Conservation (phyloP, 2,329 filamentous ascomycete genomes). For the Alternaria sp. region DNA sequence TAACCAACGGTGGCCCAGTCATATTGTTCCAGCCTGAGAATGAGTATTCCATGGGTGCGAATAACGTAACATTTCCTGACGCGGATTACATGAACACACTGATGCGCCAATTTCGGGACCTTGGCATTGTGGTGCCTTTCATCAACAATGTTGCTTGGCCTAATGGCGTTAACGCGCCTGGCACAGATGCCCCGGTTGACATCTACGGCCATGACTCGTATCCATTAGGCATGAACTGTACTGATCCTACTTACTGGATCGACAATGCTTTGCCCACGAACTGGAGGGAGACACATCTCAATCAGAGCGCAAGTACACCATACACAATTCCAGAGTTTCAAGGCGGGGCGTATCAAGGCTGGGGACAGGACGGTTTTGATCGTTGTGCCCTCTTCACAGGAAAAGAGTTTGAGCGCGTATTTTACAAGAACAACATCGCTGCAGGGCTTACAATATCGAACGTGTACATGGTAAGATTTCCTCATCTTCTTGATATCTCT, state of each 20-base stretch:
- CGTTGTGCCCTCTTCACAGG: slow-evolving; percentile 71
- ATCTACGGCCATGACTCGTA: slow-evolving; percentile 72
- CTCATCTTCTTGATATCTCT: not conserved
- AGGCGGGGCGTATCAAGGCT: slow-evolving; percentile 74
- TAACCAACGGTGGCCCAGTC: slow-evolving; percentile 80
- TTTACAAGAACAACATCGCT: slow-evolving; percentile 77
- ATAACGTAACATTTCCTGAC: slow-evolving; percentile 65
- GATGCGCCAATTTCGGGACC: slow-evolving; percentile 69
- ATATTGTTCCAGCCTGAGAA: slow-evolving; percentile 82
- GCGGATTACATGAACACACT: slow-evolving; percentile 73
- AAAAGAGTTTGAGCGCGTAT: slow-evolving; percentile 75
- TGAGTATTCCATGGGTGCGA: slow-evolving; percentile 68
- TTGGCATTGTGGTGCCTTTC: slow-evolving; percentile 75
- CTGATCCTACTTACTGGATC: slow-evolving; percentile 68
- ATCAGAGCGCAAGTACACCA: slow-evolving; percentile 69
- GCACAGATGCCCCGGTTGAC: slow-evolving; percentile 63
- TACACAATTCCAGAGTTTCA: slow-evolving; percentile 70
- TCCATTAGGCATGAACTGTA: slow-evolving; percentile 67
- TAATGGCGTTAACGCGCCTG: slow-evolving; percentile 68
- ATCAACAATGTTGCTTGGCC: slow-evolving; percentile 74
- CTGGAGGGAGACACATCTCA: slow-evolving; percentile 61
- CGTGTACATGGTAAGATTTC: slow-evolving; percentile 67
- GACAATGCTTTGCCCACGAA: slow-evolving; percentile 61
- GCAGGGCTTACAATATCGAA: slow-evolving; percentile 72
- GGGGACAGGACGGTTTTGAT: slow-evolving; percentile 73